Base-by-base conservation (phyloP, 2,329 filamentous ascomycete species). In the Fusarium papillatum region DNA sequence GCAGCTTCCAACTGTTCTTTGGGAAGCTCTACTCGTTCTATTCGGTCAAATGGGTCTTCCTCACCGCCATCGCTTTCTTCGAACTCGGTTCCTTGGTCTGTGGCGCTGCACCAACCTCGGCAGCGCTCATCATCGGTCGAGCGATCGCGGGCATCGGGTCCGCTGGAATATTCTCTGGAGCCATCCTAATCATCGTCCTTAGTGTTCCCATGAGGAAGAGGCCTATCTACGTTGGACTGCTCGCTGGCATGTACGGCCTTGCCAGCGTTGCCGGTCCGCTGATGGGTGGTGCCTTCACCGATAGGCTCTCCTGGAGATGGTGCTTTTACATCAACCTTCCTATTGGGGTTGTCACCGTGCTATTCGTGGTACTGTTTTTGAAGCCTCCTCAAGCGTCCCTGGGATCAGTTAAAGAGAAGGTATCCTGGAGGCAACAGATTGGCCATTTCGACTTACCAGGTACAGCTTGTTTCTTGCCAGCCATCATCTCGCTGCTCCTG, bases 21-120 rank as follows among this genome's bases (percentile, higher is more conserved):
- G 86, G 86, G 53, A 88, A 88, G 57, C 81, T 82, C 2, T 87
- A 85, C 80, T 86, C 84, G 70, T 88, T 88, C 79, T 90, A 90
- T 74, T 81, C 85, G n/a, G 83, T 90, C 70, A 86, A 86, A 76
- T 84, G 82, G 66, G 84, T 84, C 5, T 91, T 88, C 75, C 82
- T 90, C 7, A 46, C 78, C n/a, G 81, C 83, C 8, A 82, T 92
- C 29, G 69, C 85, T 62, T 81, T 90, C 61, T 90, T 92, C 64
- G 89, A 90, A 74, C 64, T 90, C 2, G 89, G 90, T 26, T 87
- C 84, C 26, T 76, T 88, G n/a, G 83, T 91, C 66, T 90, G 89
- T 75, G 82, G 77, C 48, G 82, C 88, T 71, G 68, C 84, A 74
- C 85, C 85, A 55, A 84, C 83, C 70, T 85, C 87, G 39, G 83